Conservation (phyloP, 2,329 filamentous ascomycete genomes). For the Beauveria medogensis region DNA sequence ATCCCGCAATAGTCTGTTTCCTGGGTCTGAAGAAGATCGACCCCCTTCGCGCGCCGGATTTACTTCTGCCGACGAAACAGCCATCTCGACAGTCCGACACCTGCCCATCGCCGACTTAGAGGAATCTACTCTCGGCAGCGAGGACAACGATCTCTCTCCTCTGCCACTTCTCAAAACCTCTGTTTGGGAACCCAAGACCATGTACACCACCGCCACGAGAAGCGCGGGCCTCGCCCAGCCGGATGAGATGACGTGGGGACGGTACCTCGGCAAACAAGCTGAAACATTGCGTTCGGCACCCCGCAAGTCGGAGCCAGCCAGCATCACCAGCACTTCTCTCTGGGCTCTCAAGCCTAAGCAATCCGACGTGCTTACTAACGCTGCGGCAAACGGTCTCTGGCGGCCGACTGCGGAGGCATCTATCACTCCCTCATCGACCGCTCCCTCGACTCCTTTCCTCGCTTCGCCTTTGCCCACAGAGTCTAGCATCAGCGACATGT, state of each 20-base stretch:
- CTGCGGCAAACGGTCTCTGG: background rate
- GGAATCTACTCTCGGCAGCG: slow-evolving; percentile 13
- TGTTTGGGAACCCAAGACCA: slow-evolving; percentile 9
- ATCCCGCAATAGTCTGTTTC: slow-evolving; percentile 43
- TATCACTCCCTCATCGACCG: background rate
- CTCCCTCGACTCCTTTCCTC: slow-evolving; percentile 12
- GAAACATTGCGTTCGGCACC: slow-evolving; percentile 7
- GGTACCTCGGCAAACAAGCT: slow-evolving; percentile 18
- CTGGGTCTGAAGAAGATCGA: slow-evolving; percentile 15
- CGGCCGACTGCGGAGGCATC: background rate
- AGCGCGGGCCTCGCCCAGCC: slow-evolving; percentile 27
- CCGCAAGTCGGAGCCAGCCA: slow-evolving; percentile 8
- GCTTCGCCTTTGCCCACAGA: slow-evolving; percentile 13
- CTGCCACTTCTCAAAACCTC: background rate
- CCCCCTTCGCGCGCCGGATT: background rate
- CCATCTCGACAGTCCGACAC: background rate
- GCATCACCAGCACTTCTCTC: slow-evolving; percentile 8
- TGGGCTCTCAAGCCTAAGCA: background rate
- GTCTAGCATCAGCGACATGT: slow-evolving; percentile 6
- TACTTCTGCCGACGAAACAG: background rate
- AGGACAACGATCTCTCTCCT: slow-evolving; percentile 11
- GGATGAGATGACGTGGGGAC: slow-evolving; percentile 25
- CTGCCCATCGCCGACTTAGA: background rate
- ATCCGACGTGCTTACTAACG: background rate
- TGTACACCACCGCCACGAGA: background rate